Conservation (phyloP, 805 yeast species). For the Lipomyces spencermartinsiae region DNA sequence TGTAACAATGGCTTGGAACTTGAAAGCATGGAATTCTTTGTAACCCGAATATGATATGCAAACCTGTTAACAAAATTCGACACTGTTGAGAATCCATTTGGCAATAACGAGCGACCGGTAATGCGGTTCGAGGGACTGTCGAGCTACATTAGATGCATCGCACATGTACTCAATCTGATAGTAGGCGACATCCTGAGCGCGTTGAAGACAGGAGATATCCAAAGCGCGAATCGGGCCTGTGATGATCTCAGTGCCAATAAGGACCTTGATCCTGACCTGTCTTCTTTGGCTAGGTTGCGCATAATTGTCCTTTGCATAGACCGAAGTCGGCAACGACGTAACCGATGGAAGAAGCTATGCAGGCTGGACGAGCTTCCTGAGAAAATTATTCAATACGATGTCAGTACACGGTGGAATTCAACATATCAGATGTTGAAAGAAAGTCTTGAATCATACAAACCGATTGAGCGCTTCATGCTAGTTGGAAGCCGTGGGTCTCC, state of each 20-base stretch:
- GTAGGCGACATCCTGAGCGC: neutral
- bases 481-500: too few species aligned
- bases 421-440: too few species aligned
- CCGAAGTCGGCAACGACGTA: too few species aligned
- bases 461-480: too few species aligned
- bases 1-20: neutral
- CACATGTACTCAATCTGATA: neutral
- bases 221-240: too few species aligned
- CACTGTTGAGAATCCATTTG: neutral
- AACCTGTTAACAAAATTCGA: neutral
- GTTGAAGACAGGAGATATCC: neutral
- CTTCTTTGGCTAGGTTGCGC: neutral
- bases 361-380: too few species aligned
- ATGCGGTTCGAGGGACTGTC: neutral
- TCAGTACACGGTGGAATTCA: too few species aligned
- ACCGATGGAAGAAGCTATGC: too few species aligned
- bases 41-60: neutral
- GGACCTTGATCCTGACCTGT: neutral
- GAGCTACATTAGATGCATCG: neutral
- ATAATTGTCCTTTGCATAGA: neutral
- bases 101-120: slow-evolving; percentile 1
- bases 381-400: too few species aligned
- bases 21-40: neutral
- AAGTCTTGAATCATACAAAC: too few species aligned
- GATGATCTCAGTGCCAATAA: slow-evolving; percentile 4